A percentile compares a stretch with the other conserved stretches of the same genome.
These are phyloP conservation scores for Sideroxylon spinosum DNA, from an alignment of 179 eudicot genomes.

Conservation along the genomic window DNA sequence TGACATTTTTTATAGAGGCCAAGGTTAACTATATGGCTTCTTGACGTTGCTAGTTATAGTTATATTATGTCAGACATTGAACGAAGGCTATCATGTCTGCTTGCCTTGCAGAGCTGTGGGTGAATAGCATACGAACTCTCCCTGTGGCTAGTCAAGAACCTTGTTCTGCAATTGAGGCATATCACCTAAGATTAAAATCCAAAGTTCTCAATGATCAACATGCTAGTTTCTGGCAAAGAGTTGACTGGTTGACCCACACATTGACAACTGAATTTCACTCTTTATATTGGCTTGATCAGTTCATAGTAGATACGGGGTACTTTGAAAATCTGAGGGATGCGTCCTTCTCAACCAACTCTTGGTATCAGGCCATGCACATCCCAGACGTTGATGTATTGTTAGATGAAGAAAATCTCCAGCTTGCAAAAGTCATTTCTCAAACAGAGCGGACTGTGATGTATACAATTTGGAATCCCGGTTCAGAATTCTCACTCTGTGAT, in stretches of 20 bases:
- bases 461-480: conserved; percentile 35
- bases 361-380: conserved; percentile 34
- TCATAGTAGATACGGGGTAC: conserved; percentile 20
- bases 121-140: conserved; percentile 21
- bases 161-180: conserved; percentile 30
- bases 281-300: conserved; percentile 31
- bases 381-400: conserved; percentile 26
- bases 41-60: not conserved
- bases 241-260: conserved; percentile 28
- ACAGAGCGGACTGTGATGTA: conserved; percentile 20
- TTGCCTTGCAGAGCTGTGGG: conserved; percentile 24
- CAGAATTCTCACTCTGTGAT: conserved; percentile 31
- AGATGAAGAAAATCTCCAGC: conserved; percentile 29
- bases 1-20: not conserved
- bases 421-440: conserved; percentile 36
- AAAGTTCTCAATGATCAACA: conserved; percentile 11
- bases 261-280: conserved; percentile 33
- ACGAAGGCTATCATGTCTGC: not conserved
- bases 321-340: conserved; percentile 19
- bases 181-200: conserved; percentile 28
- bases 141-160: conserved; percentile 30
- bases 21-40: not conserved
- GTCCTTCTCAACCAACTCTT: conserved; percentile 23
- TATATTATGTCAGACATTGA: not conserved
- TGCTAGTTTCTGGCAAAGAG: conserved; percentile 20